Evolutionary conservation across 176 grass and related monocot species (phyloP).

Genomic region (Oropetium thomaeum): DNA sequence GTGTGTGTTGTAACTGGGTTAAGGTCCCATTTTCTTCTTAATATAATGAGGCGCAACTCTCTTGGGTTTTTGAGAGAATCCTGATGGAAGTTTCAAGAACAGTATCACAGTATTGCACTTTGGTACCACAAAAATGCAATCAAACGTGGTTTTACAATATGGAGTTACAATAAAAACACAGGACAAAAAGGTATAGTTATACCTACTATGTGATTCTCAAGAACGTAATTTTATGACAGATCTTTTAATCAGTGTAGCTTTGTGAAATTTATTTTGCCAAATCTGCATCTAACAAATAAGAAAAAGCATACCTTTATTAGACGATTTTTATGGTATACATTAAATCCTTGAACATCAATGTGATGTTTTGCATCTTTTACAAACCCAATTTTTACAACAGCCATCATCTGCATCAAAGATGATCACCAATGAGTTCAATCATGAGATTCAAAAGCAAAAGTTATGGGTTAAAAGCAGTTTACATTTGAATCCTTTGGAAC

Average conservation of each 20-base stretch:
- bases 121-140: neutral
- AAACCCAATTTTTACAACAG: constrained; percentile 91
- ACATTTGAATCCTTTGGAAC: constrained; percentile 79
- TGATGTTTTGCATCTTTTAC: constrained; percentile 99
- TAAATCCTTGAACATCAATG: constrained; percentile 92
- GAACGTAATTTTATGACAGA: neutral
- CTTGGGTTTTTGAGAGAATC: no score
- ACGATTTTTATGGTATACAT: constrained; percentile 95
- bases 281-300: neutral
- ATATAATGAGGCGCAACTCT: no score
- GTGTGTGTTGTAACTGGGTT: no score
- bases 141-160: neutral
- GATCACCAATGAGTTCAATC: constrained; percentile 20
- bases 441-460: constrained; percentile 22
- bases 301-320: constrained; percentile 79
- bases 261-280: neutral
- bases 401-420: constrained; percentile 72
- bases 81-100: neutral
- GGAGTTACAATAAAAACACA: neutral
- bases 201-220: neutral
- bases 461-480: constrained; percentile 26
- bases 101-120: neutral
- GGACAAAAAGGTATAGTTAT: neutral
- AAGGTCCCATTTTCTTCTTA: no score
- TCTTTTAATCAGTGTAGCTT: neutral